Conservation (phyloP, 2,329 filamentous ascomycete genomes). For the Aspergillus quadricinctus region DNA sequence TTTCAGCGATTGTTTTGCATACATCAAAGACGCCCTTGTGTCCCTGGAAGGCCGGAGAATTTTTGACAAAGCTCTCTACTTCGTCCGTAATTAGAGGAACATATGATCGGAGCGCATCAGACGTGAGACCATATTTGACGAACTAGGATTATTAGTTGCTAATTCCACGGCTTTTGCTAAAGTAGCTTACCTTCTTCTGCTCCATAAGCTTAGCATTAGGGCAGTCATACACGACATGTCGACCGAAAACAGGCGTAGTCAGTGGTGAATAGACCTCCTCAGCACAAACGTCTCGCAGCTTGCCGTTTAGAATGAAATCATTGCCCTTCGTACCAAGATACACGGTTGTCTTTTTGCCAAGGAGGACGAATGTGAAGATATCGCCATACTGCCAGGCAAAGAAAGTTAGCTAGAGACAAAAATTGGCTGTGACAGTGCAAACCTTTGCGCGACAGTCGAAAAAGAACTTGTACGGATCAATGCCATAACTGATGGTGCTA, state of each 20-base stretch:
- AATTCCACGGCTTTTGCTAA: background rate
- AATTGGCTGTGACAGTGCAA: slow-evolving; percentile 15
- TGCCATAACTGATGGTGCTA: slow-evolving; percentile 89
- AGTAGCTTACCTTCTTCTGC: slow-evolving; percentile 75
- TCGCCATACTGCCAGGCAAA: slow-evolving; percentile 66
- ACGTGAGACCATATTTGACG: slow-evolving; percentile 61
- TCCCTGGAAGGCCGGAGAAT: slow-evolving; percentile 62
- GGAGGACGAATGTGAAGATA: slow-evolving; percentile 81
- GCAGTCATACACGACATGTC: slow-evolving; percentile 85
- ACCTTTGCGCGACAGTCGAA: slow-evolving; percentile 69
- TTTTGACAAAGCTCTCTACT: slow-evolving; percentile 68
- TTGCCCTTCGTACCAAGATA: slow-evolving; percentile 78
- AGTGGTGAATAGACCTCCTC: slow-evolving; percentile 86
- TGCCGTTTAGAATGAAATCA: slow-evolving; percentile 88
- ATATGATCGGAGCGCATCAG: slow-evolving; percentile 63
- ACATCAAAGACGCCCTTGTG: slow-evolving; percentile 67
- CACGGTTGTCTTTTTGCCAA: slow-evolving; percentile 86
- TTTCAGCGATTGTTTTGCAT: slow-evolving; percentile 71
- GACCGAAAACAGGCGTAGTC: slow-evolving; percentile 68
- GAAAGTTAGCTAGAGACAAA: background rate
- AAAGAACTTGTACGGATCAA: slow-evolving; percentile 68
- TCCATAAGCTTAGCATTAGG: slow-evolving; percentile 92
- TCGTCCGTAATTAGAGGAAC: slow-evolving; percentile 74
- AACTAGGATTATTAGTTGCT: slow-evolving; percentile 41
- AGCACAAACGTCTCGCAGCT: slow-evolving; percentile 81